Evolutionary conservation across 805 yeast genomes (phyloP).

Genomic region (Kluyveromyces nonfermentans): DNA sequence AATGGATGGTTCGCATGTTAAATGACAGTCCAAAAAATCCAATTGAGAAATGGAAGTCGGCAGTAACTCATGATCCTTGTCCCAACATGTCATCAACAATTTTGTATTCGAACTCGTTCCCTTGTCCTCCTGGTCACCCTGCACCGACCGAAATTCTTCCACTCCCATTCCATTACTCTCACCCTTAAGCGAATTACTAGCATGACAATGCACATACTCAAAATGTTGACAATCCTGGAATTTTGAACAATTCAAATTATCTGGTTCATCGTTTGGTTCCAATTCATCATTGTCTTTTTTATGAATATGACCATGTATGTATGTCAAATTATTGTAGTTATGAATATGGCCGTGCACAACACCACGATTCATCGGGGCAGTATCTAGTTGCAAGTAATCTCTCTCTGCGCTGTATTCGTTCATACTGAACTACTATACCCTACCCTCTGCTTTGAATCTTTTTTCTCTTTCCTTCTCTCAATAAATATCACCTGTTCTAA

Average conservation of each 20-base stretch:
- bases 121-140: neutral
- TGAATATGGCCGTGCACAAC: conserved; percentile 63
- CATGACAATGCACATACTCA: conserved; percentile 34
- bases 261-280: conserved; percentile 4
- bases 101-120: conserved; percentile 29
- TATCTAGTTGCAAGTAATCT: neutral
- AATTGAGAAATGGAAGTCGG: conserved; percentile 4
- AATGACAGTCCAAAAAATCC: conserved; percentile 17
- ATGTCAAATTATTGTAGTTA: conserved; percentile 50
- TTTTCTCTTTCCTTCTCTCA: neutral
- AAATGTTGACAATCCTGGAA: conserved; percentile 33
- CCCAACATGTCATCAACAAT: conserved; percentile 35
- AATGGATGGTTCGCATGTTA: conserved; percentile 17
- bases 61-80: conserved; percentile 22
- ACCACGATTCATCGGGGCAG: conserved; percentile 31
- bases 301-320: conserved; percentile 62
- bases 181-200: conserved; percentile 8
- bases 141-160: neutral
- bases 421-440: neutral
- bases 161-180: conserved; percentile 1
- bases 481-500: too few species aligned
- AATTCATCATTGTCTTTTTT: conserved; percentile 11
- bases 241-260: conserved; percentile 7
- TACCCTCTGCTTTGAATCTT: neutral
- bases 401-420: neutral